Evolutionary conservation across 176 grass and related monocot genomes (phyloP), one percentile per base, ranked within the genome.

Genomic region (Alloteropsis semialata): DNA sequence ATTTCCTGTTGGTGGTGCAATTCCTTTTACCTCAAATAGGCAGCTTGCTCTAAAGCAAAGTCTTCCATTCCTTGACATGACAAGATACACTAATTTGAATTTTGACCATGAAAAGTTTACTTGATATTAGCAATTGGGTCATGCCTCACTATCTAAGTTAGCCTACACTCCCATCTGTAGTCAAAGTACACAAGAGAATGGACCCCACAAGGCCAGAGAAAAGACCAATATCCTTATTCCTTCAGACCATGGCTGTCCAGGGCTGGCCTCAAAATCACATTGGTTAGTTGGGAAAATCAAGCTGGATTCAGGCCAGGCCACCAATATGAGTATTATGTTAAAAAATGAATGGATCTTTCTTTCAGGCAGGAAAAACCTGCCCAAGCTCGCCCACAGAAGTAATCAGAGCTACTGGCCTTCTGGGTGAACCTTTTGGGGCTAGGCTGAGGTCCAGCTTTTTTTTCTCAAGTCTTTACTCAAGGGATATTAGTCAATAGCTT

Each of bases 21-120:
- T 36, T 74, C 58, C 44, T 87, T 58, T 87, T 54, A 72, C 44
- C 73, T 55, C 55, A 83, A 73, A 33, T 71, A 28, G 65, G 39
- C 55, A 76, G 76, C 66, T 73, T 86, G 24, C 18, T 43, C 22
- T 41, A 65, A 53, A 0, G 21, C 18, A 42, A 53, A 53, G 29
- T 60, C 65, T 56, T 69, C 15, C 41, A 59, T 69, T 48, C 62
- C 51, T 61, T 72, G 66, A 72, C 24, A 50, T 72, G 67, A 86
- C 55, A 73, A 65, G 37, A 28, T 28, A 62, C 42, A 86, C 2
- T 66, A 61, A 62, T 74, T 65, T 65, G 25, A 46, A 74, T 36
- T 46, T 25, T 70, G 14, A 60, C 37, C 48, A 56, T 33, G 39
- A 43, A 8, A 77, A 21, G 6, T 58, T 9, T 38, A 41, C 34